A percentile compares a stretch with the other conserved stretches of the same genome.
phyloP scores from a whole-genome alignment of 75 land plant genomes.

The Cunninghamia lanceolata region DNA sequence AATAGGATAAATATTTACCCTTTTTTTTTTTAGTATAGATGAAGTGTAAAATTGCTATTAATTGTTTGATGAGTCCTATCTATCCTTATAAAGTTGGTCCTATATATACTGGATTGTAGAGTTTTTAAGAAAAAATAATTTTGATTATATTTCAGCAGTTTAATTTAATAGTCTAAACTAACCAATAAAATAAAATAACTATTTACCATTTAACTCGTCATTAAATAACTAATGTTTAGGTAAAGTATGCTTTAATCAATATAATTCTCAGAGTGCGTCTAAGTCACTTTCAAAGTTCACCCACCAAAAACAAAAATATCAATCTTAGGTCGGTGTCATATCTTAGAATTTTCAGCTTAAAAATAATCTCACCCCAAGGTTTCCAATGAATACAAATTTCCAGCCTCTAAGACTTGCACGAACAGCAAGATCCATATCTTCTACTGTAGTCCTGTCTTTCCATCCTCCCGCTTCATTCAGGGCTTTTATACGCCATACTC shows the following conservation, averaged over 20 bases:
- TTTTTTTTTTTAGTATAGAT: too few species aligned
- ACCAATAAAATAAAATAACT: too few species aligned
- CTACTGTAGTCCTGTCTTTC: slow-evolving; percentile 85
- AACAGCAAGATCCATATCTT: slow-evolving; percentile 89
- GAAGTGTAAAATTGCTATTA: too few species aligned
- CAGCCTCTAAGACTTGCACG: slow-evolving; percentile 79
- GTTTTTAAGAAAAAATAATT: not conserved
- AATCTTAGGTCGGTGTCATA: not conserved
- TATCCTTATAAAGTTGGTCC: too few species aligned
- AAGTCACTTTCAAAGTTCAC: not conserved
- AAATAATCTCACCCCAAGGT: slow-evolving; percentile 29
- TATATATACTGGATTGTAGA: not conserved
- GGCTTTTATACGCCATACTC: slow-evolving; percentile 70
- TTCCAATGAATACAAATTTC: slow-evolving; percentile 53
- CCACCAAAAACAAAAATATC: too few species aligned
- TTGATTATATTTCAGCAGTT: not conserved
- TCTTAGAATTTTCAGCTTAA: not conserved
- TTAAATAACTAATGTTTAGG: too few species aligned
- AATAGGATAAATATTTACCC: too few species aligned
- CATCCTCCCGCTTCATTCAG: slow-evolving; percentile 84
- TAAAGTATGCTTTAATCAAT: not conserved
- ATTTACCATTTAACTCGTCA: too few species aligned
- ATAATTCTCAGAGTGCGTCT: not conserved
- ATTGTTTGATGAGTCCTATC: too few species aligned
- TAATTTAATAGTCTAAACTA: too few species aligned